Evolutionary conservation across 345 rosid species (phyloP).

Genomic region (Euphorbia peplus): DNA sequence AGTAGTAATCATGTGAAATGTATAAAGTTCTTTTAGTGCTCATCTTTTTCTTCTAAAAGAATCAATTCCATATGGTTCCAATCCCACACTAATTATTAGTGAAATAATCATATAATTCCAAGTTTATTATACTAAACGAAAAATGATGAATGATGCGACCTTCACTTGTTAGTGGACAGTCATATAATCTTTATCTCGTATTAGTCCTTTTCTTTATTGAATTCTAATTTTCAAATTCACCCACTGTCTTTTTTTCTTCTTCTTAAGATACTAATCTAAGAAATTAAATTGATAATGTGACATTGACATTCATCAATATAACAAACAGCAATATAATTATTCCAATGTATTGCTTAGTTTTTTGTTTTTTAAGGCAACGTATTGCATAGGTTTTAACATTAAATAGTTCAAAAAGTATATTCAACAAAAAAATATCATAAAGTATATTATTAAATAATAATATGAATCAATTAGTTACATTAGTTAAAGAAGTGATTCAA

Average conservation of each 20-base stretch:
- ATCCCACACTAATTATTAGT: too few relatives aligned
- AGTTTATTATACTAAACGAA: too few relatives aligned
- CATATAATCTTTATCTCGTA: too few relatives aligned
- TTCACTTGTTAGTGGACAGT: neutral
- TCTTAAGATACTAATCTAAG: neutral
- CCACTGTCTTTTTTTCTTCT: neutral
- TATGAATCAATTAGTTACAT: too few relatives aligned
- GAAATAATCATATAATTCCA: too few relatives aligned
- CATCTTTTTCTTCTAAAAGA: neutral
- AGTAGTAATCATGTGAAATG: neutral
- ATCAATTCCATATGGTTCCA: neutral
- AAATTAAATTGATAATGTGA: neutral
- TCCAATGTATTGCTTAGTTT: neutral
- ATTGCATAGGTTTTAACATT: neutral
- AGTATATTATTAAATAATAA: too few relatives aligned
- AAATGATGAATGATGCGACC: too few relatives aligned
- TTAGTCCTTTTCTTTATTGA: neutral
- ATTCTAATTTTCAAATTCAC: conserved; percentile 8
- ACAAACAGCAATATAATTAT: too few relatives aligned
- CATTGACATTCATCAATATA: neutral
- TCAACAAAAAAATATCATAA: too few relatives aligned
- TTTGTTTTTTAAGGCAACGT: neutral
- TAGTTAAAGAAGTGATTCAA: conserved; percentile 10
- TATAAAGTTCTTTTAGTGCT: neutral
- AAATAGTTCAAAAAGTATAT: too few relatives aligned